Percentiles rank a stretch among this genome's conserved stretches.
These are phyloP conservation scores for Pseudoneurospora amorphoporcata DNA, from an alignment of 495 filamentous ascomycete genomes.

Conservation along the genomic window DNA sequence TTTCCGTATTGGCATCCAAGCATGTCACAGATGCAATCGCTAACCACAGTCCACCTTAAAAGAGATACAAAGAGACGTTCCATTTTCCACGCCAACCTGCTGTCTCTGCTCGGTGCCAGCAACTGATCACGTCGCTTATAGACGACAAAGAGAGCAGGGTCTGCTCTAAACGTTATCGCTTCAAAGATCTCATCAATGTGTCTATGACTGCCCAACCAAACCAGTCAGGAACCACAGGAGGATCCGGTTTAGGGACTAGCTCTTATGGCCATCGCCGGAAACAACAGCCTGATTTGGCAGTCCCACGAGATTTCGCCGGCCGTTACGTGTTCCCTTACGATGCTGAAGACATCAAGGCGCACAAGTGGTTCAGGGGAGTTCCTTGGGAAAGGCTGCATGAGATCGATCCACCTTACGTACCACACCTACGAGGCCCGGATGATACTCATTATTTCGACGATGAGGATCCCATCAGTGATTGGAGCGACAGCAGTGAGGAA, in stretches of 20 bases:
- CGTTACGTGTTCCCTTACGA: slow-evolving; percentile 68
- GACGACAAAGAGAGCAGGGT: slow-evolving; percentile 68
- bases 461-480: slow-evolving; percentile 54
- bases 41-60: background rate
- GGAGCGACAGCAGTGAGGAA: slow-evolving; percentile 30
- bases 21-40: background rate
- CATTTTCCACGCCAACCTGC: slow-evolving; percentile 54
- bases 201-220: background rate
- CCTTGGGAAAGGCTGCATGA: slow-evolving; percentile 60
- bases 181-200: slow-evolving; percentile 45
- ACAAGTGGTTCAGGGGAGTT: slow-evolving; percentile 61
- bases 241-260: background rate
- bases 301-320: slow-evolving; percentile 24
- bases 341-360: slow-evolving; percentile 66
- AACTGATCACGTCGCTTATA: slow-evolving; percentile 67
- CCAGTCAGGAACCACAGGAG: background rate
- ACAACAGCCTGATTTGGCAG: slow-evolving; percentile 10
- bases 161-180: slow-evolving; percentile 57
- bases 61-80: slow-evolving; percentile 38
- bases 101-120: slow-evolving; percentile 52
- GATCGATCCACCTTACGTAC: slow-evolving; percentile 64
- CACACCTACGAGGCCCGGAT: slow-evolving; percentile 54
- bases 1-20: slow-evolving; percentile 3
- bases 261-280: slow-evolving; percentile 4
- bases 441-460: slow-evolving; percentile 90